A percentile compares a stretch with the other conserved stretches of the same genome.
Conservation (phyloP, 2,329 filamentous ascomycete genomes). For the Zymoseptoria pseudotritici region DNA sequence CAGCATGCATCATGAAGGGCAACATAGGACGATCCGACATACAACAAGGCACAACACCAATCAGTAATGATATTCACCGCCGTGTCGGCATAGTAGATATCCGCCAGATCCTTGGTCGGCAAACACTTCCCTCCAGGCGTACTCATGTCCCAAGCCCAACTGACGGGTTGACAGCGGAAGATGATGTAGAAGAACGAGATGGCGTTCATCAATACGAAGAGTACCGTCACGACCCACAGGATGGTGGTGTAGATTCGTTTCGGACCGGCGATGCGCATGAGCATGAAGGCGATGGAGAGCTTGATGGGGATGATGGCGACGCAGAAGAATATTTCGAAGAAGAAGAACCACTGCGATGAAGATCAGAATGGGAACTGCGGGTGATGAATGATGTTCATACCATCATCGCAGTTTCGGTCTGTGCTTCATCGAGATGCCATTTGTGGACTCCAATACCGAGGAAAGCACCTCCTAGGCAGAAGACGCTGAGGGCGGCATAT, state of each 20-base stretch:
- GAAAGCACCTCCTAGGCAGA: slow-evolving; percentile 26
- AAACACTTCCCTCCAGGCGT: slow-evolving; percentile 25
- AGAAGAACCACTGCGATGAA: slow-evolving; percentile 28
- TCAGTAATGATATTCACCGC: slow-evolving; percentile 33
- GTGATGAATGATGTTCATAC: slow-evolving; percentile 5
- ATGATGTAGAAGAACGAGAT: slow-evolving; percentile 32
- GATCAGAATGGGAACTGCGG: slow-evolving; percentile 5
- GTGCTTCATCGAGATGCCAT: slow-evolving; percentile 13
- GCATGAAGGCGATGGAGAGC: slow-evolving; percentile 32
- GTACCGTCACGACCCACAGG: slow-evolving; percentile 25
- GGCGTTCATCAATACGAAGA: slow-evolving; percentile 39
- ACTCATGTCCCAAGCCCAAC: slow-evolving; percentile 25
- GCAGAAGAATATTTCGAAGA: slow-evolving; percentile 34
- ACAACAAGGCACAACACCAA: slow-evolving; percentile 32
- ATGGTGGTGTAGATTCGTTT: slow-evolving; percentile 22
- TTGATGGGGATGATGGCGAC: slow-evolving; percentile 31
- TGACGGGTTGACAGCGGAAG: slow-evolving; percentile 30
- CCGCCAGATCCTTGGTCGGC: slow-evolving; percentile 19
- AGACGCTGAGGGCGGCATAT: slow-evolving; percentile 23
- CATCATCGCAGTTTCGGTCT: slow-evolving; percentile 18
- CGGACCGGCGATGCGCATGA: slow-evolving; percentile 29
- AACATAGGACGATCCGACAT: slow-evolving; percentile 3
- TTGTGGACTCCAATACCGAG: slow-evolving; percentile 29
- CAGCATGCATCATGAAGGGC: not conserved
- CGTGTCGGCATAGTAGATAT: slow-evolving; percentile 31